phyloP scores from a whole-genome alignment of 805 yeast species.

The Cyberlindnera maritima region DNA sequence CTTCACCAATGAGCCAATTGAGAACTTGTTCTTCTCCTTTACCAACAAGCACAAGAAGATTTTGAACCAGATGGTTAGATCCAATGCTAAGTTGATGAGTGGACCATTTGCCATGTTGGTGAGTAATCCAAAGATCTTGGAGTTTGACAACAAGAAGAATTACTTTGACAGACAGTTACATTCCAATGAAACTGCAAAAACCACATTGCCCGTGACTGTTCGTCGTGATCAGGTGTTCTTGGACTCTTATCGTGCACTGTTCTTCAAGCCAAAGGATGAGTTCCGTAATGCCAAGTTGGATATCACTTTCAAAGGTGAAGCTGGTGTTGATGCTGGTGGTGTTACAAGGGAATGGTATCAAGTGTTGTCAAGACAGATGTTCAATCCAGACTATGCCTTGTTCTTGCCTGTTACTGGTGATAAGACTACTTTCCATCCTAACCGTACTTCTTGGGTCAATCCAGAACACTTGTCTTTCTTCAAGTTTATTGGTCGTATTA shows the following conservation, averaged over 20 bases:
- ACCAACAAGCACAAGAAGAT: constrained; percentile 87
- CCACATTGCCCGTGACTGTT: constrained; percentile 61
- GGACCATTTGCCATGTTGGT: constrained; percentile 93
- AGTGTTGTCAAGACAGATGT: constrained; percentile 89
- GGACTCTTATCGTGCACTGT: constrained; percentile 82
- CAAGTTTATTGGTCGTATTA: constrained; percentile 89
- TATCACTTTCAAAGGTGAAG: constrained; percentile 86
- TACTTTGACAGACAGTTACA: constrained; percentile 79
- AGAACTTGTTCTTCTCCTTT: constrained; percentile 75
- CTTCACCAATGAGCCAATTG: constrained; percentile 71
- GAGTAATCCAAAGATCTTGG: constrained; percentile 82
- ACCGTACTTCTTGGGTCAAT: constrained; percentile 85
- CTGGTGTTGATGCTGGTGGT: constrained; percentile 98
- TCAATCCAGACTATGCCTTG: constrained; percentile 91
- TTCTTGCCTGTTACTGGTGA: constrained; percentile 91
- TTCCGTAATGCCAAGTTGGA: constrained; percentile 71
- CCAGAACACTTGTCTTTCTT: constrained; percentile 92
- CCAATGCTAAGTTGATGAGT: constrained; percentile 89
- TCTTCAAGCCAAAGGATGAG: constrained; percentile 73
- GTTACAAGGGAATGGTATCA: constrained; percentile 97
- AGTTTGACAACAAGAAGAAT: constrained; percentile 89
- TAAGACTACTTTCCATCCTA: constrained; percentile 92
- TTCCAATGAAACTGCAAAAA: constrained; percentile 36
- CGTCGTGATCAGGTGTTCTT: constrained; percentile 88
- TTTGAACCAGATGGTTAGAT: constrained; percentile 85